Base-by-base conservation (phyloP, 192 early-diverging fungal species). In the Haplosporangium gracile region DNA sequence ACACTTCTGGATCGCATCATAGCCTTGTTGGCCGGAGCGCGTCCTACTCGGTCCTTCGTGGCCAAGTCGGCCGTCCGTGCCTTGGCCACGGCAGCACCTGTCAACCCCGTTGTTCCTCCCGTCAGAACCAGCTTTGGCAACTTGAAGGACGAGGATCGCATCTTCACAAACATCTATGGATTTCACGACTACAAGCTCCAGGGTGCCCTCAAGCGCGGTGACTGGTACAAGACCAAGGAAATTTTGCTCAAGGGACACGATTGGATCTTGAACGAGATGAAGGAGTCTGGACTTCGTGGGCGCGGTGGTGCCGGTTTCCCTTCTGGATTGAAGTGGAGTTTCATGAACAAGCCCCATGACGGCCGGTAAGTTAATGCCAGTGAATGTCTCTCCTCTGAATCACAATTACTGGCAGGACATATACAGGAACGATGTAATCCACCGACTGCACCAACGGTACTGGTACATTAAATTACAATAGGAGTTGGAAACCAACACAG, bases 241-340 rank as follows among this genome's bases (percentile, higher is more conserved):
- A 93, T 99, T 32, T 88, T 98, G 49, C 91, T 94, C 57, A 98
- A 98, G 87, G 97, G 97, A 70, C 92, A 96, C 80, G 94, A 96
- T 78, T 98, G 97, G 97, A 99, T 98, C 88, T 93, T 99, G 84
- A 93, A 97, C 88, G 96, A 99, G 90, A 95, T 98, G 90, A 99
- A 98, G 91, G 90, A 93, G 71, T 97, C 97, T 49, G 98, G 97
- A 69, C 90, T 98, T 78, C 93, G 97, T 75, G 95, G 96, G 72
- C 96, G 98, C 81, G 98, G 98, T 82, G 98, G 98, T 85, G 98
- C 98, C 79, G 98, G 98, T 53, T 99, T 99, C 90, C 97, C 98
- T 9, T 96, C 97, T 15, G 98, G 98, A 70, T 92, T 99, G 69
- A 99, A 99, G 91, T 99, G 98, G 98, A 96, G 94, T 87, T 99